Evolutionary conservation across 495 filamentous ascomycete species (phyloP).

Genomic region (Aspergillus heteromorphus): DNA sequence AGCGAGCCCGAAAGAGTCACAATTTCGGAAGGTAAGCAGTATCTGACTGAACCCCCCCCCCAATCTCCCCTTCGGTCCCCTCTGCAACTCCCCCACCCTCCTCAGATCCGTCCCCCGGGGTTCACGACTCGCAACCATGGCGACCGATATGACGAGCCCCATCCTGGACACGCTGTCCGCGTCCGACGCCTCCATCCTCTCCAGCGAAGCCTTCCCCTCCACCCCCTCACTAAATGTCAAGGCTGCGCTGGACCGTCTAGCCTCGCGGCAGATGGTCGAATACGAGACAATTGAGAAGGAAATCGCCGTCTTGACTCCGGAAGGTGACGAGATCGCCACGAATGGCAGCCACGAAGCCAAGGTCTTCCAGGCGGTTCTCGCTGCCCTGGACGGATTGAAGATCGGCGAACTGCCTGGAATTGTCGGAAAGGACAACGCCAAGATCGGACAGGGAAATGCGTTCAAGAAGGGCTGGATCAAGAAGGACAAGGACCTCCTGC

Average conservation of each 20-base stretch:
- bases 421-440: conserved; percentile 78
- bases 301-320: conserved; percentile 68
- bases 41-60: conserved; percentile 15
- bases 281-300: conserved; percentile 81
- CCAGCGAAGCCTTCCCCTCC: conserved; percentile 70
- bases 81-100: conserved; percentile 6
- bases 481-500: conserved; percentile 68
- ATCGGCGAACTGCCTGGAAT: conserved; percentile 71
- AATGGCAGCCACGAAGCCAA: conserved; percentile 93
- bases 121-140: conserved; percentile 40
- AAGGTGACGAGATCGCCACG: conserved; percentile 69
- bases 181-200: conserved; percentile 59
- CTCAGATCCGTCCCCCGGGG: conserved; percentile 20
- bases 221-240: conserved; percentile 68
- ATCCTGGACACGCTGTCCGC: conserved; percentile 64
- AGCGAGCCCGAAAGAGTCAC: conserved; percentile 21
- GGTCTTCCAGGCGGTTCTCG: conserved; percentile 80
- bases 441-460: conserved; percentile 90
- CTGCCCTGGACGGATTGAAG: conserved; percentile 71
- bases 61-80: conserved; percentile 9
- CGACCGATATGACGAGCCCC: conserved; percentile 57
- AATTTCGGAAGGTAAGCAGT: conserved; percentile 21
- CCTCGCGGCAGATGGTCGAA: conserved; percentile 74
- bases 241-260: conserved; percentile 79
- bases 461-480: conserved; percentile 96